A percentile compares a stretch with the other conserved stretches of the same genome.
Evolutionary conservation across 805 yeast genomes (phyloP).

Genomic region (Myxozyma nipponensis): DNA sequence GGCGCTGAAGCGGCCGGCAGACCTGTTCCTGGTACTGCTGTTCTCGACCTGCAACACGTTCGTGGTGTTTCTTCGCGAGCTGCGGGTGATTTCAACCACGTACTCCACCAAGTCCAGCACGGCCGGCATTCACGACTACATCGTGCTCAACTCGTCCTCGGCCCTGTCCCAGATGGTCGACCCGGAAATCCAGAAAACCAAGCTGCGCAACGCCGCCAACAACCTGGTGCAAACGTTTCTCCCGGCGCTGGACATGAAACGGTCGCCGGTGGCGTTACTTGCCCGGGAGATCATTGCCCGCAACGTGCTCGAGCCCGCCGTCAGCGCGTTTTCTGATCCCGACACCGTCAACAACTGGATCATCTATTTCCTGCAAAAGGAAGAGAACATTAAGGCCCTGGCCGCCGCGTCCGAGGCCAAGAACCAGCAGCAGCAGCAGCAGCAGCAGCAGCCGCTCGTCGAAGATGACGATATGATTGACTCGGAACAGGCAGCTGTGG

Average conservation of each 20-base stretch:
- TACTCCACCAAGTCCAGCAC: constrained; percentile 10
- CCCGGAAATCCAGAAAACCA: constrained; percentile 23
- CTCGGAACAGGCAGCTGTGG: neutral
- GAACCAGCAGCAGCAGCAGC: neutral
- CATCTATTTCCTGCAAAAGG: constrained; percentile 22
- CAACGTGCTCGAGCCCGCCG: constrained; percentile 21
- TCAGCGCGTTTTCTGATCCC: constrained; percentile 28
- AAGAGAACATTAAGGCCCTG: constrained; percentile 20
- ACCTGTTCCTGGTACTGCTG: constrained; percentile 21
- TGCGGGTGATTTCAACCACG: constrained; percentile 19
- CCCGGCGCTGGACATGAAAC: constrained; percentile 22
- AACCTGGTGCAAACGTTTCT: constrained; percentile 28
- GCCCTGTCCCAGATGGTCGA: constrained; percentile 30
- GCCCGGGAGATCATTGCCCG: constrained; percentile 25
- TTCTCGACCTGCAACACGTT: constrained; percentile 28
- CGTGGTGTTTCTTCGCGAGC: constrained; percentile 28
- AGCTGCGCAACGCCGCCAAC: constrained; percentile 26
- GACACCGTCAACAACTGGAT: constrained; percentile 28
- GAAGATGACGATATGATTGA: neutral
- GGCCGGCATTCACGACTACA: constrained; percentile 25
- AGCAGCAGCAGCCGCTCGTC: neutral
- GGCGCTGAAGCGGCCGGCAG: constrained; percentile 24
- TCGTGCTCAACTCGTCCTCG: constrained; percentile 29
- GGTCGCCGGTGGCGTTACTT: constrained; percentile 25
- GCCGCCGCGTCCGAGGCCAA: constrained; percentile 1